Conservation (phyloP, 371 early-diverging fungal genomes). For the Rhizopus sp. region DNA sequence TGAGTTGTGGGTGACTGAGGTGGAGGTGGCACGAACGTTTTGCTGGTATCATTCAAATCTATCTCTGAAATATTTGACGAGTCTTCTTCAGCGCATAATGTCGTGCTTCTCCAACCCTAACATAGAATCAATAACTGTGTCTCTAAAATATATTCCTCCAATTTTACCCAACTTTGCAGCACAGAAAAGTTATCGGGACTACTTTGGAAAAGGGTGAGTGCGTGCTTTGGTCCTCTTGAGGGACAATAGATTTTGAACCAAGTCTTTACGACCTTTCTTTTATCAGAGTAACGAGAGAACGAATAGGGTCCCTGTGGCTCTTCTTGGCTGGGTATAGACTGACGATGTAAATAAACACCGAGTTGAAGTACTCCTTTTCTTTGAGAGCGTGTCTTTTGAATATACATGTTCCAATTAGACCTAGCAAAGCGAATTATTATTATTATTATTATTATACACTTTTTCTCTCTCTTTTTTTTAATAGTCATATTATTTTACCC, state of each 20-base stretch:
- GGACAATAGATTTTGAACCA: conserved; percentile 65
- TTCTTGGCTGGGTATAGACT: conserved; percentile 35
- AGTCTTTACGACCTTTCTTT: conserved; percentile 46
- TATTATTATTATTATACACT: neutral
- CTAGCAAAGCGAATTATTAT: conserved; percentile 25
- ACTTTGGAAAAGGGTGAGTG: conserved; percentile 58
- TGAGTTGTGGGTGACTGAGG: conserved; percentile 12
- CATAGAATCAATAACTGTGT: neutral
- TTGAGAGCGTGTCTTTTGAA: conserved; percentile 51
- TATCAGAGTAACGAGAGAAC: conserved; percentile 49
- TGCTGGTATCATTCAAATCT: conserved; percentile 6
- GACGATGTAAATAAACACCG: conserved; percentile 59
- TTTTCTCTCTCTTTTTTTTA: neutral
- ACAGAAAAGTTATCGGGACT: conserved; percentile 57
- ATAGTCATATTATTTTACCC: conserved; percentile 37
- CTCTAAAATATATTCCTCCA: neutral
- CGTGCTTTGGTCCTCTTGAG: conserved; percentile 50
- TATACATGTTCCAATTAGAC: conserved; percentile 62
- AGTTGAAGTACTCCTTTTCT: conserved; percentile 45
- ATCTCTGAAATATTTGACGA: neutral
- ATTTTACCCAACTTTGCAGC: conserved; percentile 55
- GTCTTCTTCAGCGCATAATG: conserved; percentile 50
- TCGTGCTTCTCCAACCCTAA: conserved; percentile 60
- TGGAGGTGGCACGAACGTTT: neutral
- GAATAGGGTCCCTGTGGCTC: conserved; percentile 15